These are phyloP conservation scores for Taphrina betulina DNA, from an alignment of 1,139 yeast genomes.

Conservation along the genomic window DNA sequence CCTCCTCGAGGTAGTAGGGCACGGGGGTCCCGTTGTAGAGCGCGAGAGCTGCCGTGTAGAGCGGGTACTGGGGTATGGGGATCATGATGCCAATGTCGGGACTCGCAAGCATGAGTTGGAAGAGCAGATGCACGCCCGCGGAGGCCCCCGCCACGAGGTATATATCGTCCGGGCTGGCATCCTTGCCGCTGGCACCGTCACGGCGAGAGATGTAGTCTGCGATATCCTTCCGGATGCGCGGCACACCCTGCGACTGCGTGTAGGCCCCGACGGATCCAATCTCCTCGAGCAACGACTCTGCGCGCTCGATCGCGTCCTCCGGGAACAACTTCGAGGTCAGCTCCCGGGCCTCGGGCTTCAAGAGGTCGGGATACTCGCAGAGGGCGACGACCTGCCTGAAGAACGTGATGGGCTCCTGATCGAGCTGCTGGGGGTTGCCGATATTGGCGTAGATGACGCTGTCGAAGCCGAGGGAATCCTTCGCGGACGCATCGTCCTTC, in stretches of 20 bases:
- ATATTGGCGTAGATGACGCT: slow-evolving; percentile 84
- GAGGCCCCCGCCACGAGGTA: slow-evolving; percentile 93
- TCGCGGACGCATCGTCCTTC: slow-evolving; percentile 45
- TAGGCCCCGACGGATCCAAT: slow-evolving; percentile 91
- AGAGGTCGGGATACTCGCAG: slow-evolving; percentile 75
- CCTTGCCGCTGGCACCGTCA: slow-evolving; percentile 59
- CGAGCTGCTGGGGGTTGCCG: slow-evolving; percentile 96
- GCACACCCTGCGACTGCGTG: slow-evolving; percentile 86
- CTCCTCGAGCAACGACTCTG: slow-evolving; percentile 56
- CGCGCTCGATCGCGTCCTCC: slow-evolving; percentile 70
- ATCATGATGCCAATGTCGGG: slow-evolving; percentile 77
- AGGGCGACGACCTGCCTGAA: slow-evolving; percentile 85
- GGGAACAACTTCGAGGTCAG: slow-evolving; percentile 52
- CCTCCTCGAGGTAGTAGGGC: slow-evolving; percentile 84
- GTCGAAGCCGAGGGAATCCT: slow-evolving; percentile 69
- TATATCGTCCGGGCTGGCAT: slow-evolving; percentile 59
- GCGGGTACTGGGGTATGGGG: slow-evolving; percentile 96
- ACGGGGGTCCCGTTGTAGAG: slow-evolving; percentile 76
- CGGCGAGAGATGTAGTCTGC: slow-evolving; percentile 75
- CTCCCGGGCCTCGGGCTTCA: slow-evolving; percentile 45
- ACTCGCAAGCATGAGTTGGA: slow-evolving; percentile 67
- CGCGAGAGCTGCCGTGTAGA: slow-evolving; percentile 89
- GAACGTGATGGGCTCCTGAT: slow-evolving; percentile 92
- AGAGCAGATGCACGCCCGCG: slow-evolving; percentile 74
- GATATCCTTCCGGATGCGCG: slow-evolving; percentile 66